Evolutionary conservation across 2,329 filamentous ascomycete species (phyloP).

Genomic region (Epicoccum nigrum): DNA sequence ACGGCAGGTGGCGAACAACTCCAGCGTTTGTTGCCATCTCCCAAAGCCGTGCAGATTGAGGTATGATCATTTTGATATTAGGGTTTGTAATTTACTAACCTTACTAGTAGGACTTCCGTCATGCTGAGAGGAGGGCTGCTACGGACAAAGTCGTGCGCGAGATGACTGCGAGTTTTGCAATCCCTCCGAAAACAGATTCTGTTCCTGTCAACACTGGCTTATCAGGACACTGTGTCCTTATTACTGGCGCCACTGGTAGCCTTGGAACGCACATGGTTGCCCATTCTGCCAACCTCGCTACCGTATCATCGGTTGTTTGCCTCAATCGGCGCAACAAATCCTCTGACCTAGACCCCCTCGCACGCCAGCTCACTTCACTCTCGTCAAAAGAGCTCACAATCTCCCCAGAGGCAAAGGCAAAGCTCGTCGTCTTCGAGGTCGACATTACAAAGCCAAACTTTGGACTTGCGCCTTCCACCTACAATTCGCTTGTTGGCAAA

Average conservation of each 20-base stretch:
- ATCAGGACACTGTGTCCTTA: slow-evolving; percentile 31
- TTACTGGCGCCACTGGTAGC: slow-evolving; percentile 52
- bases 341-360: slow-evolving; percentile 29
- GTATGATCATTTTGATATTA: background rate
- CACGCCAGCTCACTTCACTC: slow-evolving; percentile 48
- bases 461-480: slow-evolving; percentile 52
- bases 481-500: slow-evolving; percentile 42
- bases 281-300: slow-evolving; percentile 29
- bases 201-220: background rate
- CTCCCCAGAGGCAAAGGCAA: slow-evolving; percentile 28
- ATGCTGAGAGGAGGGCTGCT: background rate
- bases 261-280: slow-evolving; percentile 49
- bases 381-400: slow-evolving; percentile 14
- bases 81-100: background rate
- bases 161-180: background rate
- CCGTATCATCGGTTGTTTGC: slow-evolving; percentile 51
- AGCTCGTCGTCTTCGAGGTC: slow-evolving; percentile 55
- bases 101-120: slow-evolving; percentile 6
- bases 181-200: background rate
- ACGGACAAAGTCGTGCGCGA: background rate
- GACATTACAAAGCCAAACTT: slow-evolving; percentile 57
- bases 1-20: slow-evolving; percentile 7
- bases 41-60: background rate
- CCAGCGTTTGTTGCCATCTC: background rate
- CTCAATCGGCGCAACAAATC: slow-evolving; percentile 51